A percentile compares a stretch with the other conserved stretches of the same genome.
These are phyloP conservation scores for Candida rishiriensis DNA, from an alignment of 805 yeast genomes.

Conservation along the genomic window DNA sequence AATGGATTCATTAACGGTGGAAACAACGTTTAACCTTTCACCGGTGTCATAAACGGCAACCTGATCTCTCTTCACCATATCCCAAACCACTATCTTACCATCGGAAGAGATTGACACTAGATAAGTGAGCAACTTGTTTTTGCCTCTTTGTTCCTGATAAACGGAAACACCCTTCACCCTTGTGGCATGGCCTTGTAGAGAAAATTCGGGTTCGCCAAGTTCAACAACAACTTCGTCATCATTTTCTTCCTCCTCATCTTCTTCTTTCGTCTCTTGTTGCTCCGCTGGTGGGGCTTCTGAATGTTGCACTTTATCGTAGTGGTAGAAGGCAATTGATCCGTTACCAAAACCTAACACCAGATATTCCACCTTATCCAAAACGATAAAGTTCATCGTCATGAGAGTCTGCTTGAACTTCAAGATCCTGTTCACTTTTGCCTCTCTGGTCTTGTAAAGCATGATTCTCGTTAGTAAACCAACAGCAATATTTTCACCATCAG, in stretches of 20 bases:
- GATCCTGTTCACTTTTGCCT: conserved; percentile 54
- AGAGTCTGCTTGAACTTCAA: conserved; percentile 49
- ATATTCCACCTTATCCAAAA: conserved; percentile 46
- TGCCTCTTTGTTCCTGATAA: conserved; percentile 29
- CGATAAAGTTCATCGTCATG: conserved; percentile 59
- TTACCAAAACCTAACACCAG: conserved; percentile 64
- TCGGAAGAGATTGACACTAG: conserved; percentile 86
- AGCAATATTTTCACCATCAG: conserved; percentile 69
- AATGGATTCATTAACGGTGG: conserved; percentile 68
- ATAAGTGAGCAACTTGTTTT: conserved; percentile 36
- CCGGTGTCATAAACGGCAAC: conserved; percentile 88
- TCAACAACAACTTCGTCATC: conserved; percentile 15
- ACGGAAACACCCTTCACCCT: conserved; percentile 78
- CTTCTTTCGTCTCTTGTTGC: neutral
- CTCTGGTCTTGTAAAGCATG: conserved; percentile 58
- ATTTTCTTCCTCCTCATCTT: conserved; percentile 28
- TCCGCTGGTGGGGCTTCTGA: neutral
- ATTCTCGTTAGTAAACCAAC: conserved; percentile 70
- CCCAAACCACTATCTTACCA: conserved; percentile 92
- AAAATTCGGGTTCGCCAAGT: conserved; percentile 45
- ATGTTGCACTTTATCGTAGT: conserved; percentile 31
- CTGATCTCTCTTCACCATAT: conserved; percentile 62
- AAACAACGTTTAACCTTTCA: conserved; percentile 85
- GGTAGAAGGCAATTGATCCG: conserved; percentile 63
- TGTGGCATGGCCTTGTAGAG: conserved; percentile 73